These are phyloP conservation scores for Protea cynaroides DNA, from an alignment of 164 flowering plant genomes.

Conservation along the genomic window DNA sequence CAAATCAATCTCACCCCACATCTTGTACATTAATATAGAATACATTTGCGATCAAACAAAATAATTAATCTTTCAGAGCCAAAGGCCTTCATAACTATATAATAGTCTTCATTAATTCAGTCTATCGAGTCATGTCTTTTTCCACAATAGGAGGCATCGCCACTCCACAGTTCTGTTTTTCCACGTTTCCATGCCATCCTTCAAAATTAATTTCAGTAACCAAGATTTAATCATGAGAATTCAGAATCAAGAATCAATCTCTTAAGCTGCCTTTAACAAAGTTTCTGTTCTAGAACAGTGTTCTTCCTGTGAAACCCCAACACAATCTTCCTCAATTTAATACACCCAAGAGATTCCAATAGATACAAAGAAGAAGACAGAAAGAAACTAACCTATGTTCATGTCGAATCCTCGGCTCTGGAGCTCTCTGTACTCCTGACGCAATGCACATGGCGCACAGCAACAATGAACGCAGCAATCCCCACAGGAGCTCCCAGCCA, in stretches of 20 bases:
- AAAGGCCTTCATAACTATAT: too few relatives aligned
- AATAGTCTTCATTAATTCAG: too few relatives aligned
- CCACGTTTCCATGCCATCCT: slow-evolving; percentile 57
- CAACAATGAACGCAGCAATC: slow-evolving; percentile 40
- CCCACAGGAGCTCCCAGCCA: slow-evolving; percentile 18
- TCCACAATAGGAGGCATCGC: slow-evolving; percentile 23
- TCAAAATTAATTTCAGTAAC: not conserved
- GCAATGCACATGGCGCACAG: slow-evolving; percentile 39
- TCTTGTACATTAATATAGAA: too few relatives aligned
- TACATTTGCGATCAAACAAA: too few relatives aligned
- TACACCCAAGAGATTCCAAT: too few relatives aligned
- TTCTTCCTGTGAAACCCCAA: too few relatives aligned
- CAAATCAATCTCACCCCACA: too few relatives aligned
- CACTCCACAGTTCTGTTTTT: slow-evolving; percentile 28
- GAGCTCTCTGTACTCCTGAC: slow-evolving; percentile 59
- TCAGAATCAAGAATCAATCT: not conserved
- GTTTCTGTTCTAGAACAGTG: too few relatives aligned
- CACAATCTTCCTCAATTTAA: not conserved
- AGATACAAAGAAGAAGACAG: not conserved
- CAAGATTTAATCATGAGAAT: not conserved
- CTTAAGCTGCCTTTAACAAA: too few relatives aligned
- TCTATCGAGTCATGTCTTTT: slow-evolving; percentile 28
- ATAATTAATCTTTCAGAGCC: too few relatives aligned
- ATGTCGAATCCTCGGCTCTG: slow-evolving; percentile 39
- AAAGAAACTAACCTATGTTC: slow-evolving; percentile 26